These are phyloP conservation scores for Saccharomyces mikatae DNA, from an alignment of 805 yeast species.

Conservation along the genomic window DNA sequence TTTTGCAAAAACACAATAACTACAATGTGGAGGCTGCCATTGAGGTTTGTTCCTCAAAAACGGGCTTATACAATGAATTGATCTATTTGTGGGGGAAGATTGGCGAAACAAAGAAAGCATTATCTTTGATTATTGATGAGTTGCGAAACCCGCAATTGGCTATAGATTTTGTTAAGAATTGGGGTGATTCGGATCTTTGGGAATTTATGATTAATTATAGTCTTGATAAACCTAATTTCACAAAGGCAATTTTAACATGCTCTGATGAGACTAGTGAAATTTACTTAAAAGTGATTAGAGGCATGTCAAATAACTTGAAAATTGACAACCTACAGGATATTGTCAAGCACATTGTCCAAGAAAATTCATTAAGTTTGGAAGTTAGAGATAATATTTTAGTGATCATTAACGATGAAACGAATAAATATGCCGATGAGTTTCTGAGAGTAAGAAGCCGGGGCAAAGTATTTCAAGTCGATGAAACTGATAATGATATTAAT, in stretches of 20 bases:
- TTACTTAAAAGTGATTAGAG: slow-evolving; percentile 59
- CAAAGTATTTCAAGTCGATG: slow-evolving; percentile 10
- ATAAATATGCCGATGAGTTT: slow-evolving; percentile 28
- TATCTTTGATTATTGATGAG: slow-evolving; percentile 66
- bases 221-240: slow-evolving; percentile 64
- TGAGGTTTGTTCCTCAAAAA: slow-evolving; percentile 44
- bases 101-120: slow-evolving; percentile 72
- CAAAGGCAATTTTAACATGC: slow-evolving; percentile 61
- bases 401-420: slow-evolving; percentile 47
- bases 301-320: slow-evolving; percentile 53
- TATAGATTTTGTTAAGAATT: slow-evolving; percentile 62
- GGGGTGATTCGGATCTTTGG: slow-evolving; percentile 75
- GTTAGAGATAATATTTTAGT: slow-evolving; percentile 50
- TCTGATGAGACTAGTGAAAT: slow-evolving; percentile 53
- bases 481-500: not conserved
- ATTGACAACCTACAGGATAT: slow-evolving; percentile 60
- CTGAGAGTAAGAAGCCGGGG: slow-evolving; percentile 30
- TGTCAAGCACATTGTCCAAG: slow-evolving; percentile 51
- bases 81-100: slow-evolving; percentile 75
- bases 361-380: slow-evolving; percentile 47
- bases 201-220: slow-evolving; percentile 64
- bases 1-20: slow-evolving; percentile 49
- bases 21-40: slow-evolving; percentile 67
- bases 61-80: slow-evolving; percentile 50
- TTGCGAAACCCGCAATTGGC: slow-evolving; percentile 75